phyloP scores from a whole-genome alignment of 805 yeast genomes.

The Metschnikowia cubensis region DNA sequence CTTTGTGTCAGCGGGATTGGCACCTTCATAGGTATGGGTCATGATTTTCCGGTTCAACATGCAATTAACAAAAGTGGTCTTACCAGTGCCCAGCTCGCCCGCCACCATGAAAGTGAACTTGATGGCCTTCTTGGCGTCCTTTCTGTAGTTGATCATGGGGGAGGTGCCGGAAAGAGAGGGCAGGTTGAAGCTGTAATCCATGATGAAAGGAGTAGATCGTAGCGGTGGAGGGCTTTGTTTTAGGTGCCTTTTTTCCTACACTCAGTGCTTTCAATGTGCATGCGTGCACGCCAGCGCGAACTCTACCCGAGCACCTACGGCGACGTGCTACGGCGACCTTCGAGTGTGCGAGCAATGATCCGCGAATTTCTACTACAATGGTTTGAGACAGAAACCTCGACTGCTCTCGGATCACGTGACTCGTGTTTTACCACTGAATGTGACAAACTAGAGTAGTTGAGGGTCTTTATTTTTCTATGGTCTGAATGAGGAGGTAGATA shows the following conservation, averaged over 20 bases:
- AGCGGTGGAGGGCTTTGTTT: background rate
- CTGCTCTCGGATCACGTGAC: too few species aligned
- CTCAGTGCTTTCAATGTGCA: background rate
- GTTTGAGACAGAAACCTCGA: too few species aligned
- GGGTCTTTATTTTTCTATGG: too few species aligned
- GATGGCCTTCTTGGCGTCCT: constrained; percentile 69
- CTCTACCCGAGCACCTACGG: background rate
- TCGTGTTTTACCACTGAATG: too few species aligned
- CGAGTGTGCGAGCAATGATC: too few species aligned
- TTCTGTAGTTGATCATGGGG: constrained; percentile 50
- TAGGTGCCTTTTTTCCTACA: constrained; percentile 1
- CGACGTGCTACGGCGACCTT: too few species aligned
- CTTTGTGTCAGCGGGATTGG: constrained; percentile 33
- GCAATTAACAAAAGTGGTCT: constrained; percentile 70
- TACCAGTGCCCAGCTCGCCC: constrained; percentile 75
- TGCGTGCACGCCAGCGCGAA: background rate
- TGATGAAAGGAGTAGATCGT: constrained; percentile 1
- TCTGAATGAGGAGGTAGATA: too few species aligned
- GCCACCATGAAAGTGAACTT: constrained; percentile 70
- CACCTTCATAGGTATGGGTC: constrained; percentile 52
- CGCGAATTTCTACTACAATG: too few species aligned
- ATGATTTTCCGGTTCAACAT: constrained; percentile 59
- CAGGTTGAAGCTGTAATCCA: constrained; percentile 26
- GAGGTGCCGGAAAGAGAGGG: constrained; percentile 27
- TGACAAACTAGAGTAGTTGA: too few species aligned